These are phyloP conservation scores for Chalciporus sp. DNA, from an alignment of 1,284 basidiomycete genomes.

Conservation along the genomic window DNA sequence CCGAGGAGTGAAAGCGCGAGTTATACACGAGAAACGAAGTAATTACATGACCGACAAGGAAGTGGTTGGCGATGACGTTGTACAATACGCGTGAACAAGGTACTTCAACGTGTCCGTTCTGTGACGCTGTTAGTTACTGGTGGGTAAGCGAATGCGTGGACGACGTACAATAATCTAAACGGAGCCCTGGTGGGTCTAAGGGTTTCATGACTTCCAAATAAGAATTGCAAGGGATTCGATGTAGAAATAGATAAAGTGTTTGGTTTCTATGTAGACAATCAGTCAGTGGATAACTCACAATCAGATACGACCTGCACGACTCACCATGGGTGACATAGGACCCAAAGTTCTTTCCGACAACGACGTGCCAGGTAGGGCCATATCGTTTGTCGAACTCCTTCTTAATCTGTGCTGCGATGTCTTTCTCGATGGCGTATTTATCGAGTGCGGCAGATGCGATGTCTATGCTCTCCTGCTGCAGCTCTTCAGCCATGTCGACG, in stretches of 20 bases:
- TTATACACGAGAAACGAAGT: slow-evolving; percentile 23
- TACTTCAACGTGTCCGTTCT: slow-evolving; percentile 21
- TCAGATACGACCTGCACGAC: slow-evolving; percentile 32
- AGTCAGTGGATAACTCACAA: slow-evolving; percentile 4
- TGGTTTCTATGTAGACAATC: slow-evolving; percentile 68
- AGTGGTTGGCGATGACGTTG: slow-evolving; percentile 16
- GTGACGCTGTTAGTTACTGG: not conserved
- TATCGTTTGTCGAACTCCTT: slow-evolving; percentile 93
- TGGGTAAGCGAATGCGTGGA: not conserved
- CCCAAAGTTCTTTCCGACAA: slow-evolving; percentile 97
- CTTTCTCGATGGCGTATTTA: slow-evolving; percentile 94
- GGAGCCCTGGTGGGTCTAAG: slow-evolving; percentile 7
- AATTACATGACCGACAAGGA: slow-evolving; percentile 26
- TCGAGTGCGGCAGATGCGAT: slow-evolving; percentile 84
- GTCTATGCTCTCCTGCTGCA: slow-evolving; percentile 93
- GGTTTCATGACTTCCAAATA: slow-evolving; percentile 87
- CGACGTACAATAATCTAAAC: slow-evolving; percentile 32
- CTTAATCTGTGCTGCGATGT: slow-evolving; percentile 97
- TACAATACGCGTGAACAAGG: slow-evolving; percentile 28
- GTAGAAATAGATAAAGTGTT: slow-evolving; percentile 98
- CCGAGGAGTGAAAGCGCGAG: slow-evolving; percentile 12
- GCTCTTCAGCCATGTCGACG: slow-evolving; percentile 95
- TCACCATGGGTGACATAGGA: slow-evolving; percentile 96
- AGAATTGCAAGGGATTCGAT: slow-evolving; percentile 87
- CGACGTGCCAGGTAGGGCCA: slow-evolving; percentile 96